A percentile compares a stretch with the other conserved stretches of the same genome.
phyloP scores from a whole-genome alignment of 441 rosid species.

The Monsonia emarginata region DNA sequence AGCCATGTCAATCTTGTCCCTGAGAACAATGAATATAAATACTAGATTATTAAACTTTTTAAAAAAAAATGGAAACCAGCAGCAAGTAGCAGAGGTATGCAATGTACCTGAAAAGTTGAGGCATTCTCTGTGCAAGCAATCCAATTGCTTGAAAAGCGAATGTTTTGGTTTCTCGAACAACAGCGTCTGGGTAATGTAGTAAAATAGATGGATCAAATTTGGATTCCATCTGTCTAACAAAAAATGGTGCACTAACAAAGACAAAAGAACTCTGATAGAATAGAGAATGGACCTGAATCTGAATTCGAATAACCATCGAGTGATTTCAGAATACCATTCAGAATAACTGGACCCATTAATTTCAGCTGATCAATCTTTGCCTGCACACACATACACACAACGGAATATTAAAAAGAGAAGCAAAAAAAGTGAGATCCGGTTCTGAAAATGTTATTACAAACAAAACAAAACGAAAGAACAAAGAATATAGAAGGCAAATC shows the following conservation, averaged over 20 bases:
- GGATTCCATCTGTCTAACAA: constrained; percentile 7
- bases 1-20: constrained; percentile 89
- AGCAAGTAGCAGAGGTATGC: constrained; percentile 13
- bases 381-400: constrained; percentile 26
- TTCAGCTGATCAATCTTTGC: constrained; percentile 76
- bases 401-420: neutral
- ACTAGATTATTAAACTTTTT: constrained; percentile 10
- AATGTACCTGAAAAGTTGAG: constrained; percentile 78
- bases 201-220: constrained; percentile 17
- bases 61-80: constrained; percentile 18
- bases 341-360: constrained; percentile 88
- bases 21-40: constrained; percentile 26
- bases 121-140: constrained; percentile 76
- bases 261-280: constrained; percentile 8
- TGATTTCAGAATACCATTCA: constrained; percentile 73
- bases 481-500: neutral
- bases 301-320: constrained; percentile 66
- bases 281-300: constrained; percentile 51
- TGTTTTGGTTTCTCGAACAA: constrained; percentile 60
- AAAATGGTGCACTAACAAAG: constrained; percentile 8
- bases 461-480: neutral
- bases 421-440: constrained; percentile 3
- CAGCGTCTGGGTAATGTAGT: constrained; percentile 42
- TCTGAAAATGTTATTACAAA: neutral
- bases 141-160: constrained; percentile 93